A percentile compares a stretch with the other conserved stretches of the same genome.
phyloP scores from a whole-genome alignment of 257 asterid species.

The Plantago elongata region DNA sequence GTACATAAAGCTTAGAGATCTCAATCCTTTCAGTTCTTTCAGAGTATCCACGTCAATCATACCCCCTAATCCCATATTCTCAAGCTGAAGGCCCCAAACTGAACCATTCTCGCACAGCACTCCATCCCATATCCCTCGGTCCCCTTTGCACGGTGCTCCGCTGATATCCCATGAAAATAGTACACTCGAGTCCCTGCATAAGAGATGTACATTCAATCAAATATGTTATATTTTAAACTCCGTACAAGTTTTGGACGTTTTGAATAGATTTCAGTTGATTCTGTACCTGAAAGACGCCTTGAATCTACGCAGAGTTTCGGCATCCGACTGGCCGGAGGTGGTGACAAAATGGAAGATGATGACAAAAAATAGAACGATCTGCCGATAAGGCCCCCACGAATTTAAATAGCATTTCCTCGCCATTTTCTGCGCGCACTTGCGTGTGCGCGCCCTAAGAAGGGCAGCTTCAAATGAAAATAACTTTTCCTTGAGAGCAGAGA shows the following conservation, averaged over 20 bases:
- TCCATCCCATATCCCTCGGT: conserved; percentile 34
- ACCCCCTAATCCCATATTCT: conserved; percentile 61
- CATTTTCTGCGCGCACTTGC: conserved; percentile 15
- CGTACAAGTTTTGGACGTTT: neutral
- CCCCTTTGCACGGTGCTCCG: conserved; percentile 32
- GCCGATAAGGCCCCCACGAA: neutral
- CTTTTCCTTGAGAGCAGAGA: conserved; percentile 9
- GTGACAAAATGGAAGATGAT: conserved; percentile 11
- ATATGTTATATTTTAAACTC: neutral
- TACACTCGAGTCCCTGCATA: conserved; percentile 13
- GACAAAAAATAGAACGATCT: neutral
- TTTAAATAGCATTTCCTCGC: neutral
- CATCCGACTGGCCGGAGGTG: conserved; percentile 20
- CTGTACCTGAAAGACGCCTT: conserved; percentile 33
- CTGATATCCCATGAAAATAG: conserved; percentile 35
- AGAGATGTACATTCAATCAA: neutral
- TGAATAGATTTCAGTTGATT: neutral
- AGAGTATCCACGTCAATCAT: conserved; percentile 52
- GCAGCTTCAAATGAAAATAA: conserved; percentile 14
- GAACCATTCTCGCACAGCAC: conserved; percentile 43
- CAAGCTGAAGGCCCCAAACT: conserved; percentile 61
- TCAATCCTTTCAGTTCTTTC: conserved; percentile 31
- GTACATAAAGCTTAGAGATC: conserved; percentile 52
- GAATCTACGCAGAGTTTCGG: conserved; percentile 36
- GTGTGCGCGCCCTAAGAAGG: conserved; percentile 30